Evolutionary conservation across 768 basidiomycete species (phyloP).

Genomic region (Leccinum uliginosum): DNA sequence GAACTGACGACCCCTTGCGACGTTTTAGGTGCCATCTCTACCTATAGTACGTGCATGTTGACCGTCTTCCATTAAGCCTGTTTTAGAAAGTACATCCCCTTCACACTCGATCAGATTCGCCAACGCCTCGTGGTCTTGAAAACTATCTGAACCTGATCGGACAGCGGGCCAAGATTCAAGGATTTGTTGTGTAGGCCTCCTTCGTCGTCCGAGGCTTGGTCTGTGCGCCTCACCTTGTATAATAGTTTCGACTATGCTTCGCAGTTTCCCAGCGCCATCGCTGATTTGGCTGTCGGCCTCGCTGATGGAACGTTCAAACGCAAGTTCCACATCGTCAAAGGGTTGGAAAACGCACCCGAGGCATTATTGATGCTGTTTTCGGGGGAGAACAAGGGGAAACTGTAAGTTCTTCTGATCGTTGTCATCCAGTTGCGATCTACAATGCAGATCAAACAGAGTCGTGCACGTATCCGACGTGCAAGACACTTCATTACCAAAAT

Average conservation of each 20-base stretch:
- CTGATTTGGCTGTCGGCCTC: constrained; percentile 55
- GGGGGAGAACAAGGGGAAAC: constrained; percentile 77
- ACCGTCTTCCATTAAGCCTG: not conserved
- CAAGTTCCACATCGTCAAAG: constrained; percentile 76
- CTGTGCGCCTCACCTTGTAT: constrained; percentile 5
- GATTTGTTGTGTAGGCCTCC: constrained; percentile 74
- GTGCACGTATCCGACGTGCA: constrained; percentile 52
- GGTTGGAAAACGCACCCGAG: constrained; percentile 66
- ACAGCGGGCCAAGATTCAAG: constrained; percentile 75
- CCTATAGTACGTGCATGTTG: constrained; percentile 63
- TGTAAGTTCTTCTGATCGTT: constrained; percentile 34
- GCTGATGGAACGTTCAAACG: constrained; percentile 69
- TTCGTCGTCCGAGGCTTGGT: too few species aligned
- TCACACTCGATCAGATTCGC: constrained; percentile 46
- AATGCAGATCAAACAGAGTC: constrained; percentile 37
- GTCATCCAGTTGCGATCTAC: not conserved
- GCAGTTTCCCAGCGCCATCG: constrained; percentile 54
- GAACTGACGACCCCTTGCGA: constrained; percentile 7
- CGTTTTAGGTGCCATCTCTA: constrained; percentile 71
- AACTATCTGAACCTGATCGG: constrained; percentile 67
- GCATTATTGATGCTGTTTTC: constrained; percentile 69
- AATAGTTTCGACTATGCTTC: constrained; percentile 73
- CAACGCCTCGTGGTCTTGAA: constrained; percentile 60
- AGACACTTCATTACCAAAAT: not conserved
- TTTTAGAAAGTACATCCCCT: not conserved